phyloP scores from a whole-genome alignment of 352 stramenopile species.

The Phytophthora citrophthora region DNA sequence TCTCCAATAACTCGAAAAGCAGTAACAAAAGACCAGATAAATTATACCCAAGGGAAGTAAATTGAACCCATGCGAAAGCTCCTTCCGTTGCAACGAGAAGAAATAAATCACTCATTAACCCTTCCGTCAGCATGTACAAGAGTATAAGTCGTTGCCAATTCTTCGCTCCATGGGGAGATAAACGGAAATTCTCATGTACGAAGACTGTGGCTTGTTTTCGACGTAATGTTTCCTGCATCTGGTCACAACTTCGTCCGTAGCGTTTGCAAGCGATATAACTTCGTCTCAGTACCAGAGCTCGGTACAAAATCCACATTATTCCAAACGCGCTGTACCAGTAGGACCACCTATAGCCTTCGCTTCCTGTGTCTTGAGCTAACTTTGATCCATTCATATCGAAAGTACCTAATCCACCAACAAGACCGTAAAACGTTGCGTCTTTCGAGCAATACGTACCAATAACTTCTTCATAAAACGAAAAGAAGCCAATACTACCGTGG shows the following conservation, averaged over 20 bases:
- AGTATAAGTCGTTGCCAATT: constrained; percentile 20
- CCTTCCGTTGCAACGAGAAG: constrained; percentile 31
- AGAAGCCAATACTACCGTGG: constrained; percentile 24
- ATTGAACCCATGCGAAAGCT: constrained; percentile 25
- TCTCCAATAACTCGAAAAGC: constrained; percentile 22
- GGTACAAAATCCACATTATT: constrained; percentile 14
- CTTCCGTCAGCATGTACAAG: constrained; percentile 31
- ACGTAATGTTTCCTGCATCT: constrained; percentile 9
- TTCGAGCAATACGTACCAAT: constrained; percentile 17
- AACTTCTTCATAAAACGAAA: constrained; percentile 24
- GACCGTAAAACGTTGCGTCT: constrained; percentile 14
- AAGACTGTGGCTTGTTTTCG: constrained; percentile 17
- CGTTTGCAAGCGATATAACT: constrained; percentile 19
- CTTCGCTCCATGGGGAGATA: constrained; percentile 9
- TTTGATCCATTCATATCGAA: constrained; percentile 25
- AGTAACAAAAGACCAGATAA: constrained; percentile 26
- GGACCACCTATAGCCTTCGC: constrained; percentile 13
- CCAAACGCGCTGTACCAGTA: constrained; percentile 16
- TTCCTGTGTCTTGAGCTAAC: constrained; percentile 12
- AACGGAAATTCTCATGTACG: constrained; percentile 21
- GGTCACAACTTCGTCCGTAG: constrained; percentile 12
- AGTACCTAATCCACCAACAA: constrained; percentile 8
- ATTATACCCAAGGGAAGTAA: constrained; percentile 38
- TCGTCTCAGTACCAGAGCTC: constrained; percentile 11
- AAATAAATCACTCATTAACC: constrained; percentile 35